Evolutionary conservation across 352 stramenopile genomes (phyloP), one percentile per base, ranked within the genome.

Genomic region (Globisporangium heterothallicum): DNA sequence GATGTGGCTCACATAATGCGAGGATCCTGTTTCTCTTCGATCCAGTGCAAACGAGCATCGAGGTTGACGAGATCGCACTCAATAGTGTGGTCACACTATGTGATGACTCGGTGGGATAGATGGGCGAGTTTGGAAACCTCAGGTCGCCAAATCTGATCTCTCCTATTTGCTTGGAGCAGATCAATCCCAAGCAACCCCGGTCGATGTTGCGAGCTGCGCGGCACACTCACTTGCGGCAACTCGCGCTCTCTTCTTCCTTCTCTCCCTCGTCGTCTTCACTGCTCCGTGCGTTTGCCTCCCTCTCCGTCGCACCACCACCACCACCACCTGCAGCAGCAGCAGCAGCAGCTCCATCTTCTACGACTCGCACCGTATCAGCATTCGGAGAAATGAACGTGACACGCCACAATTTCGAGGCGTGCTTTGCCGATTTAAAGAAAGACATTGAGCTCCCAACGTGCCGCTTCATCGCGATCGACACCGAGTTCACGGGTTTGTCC

Each of bases 401-500:
- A 35, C 74, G 78, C 53, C 77, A 86, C 64, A 91, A 91, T 59
- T 93, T 93, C 53, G 59, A 72, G 40, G 57, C 65, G n/a, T 66
- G 66, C 49, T 69, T 90, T 7, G 61, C 48, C 24, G 72, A 88
- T 29, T 48, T 90, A 26, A 67, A 84, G 55, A 72, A 72, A 29
- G 76, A 87, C 53, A 68, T 92, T 21, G 55, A 70, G 49, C 58
- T 72, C 3, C 69, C 66, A 5, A 72, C 70, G 10, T 94, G 83
- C 59, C 68, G 76, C 45, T 92, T 91, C 58, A 59, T 88, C 18
- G 83, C 83, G 19, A 86, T 94, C 49, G 83, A 94, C 60, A 90
- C 80, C 29, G 83, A 94, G 64, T 88, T 94, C 52, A 88, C 83
- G 19, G 83, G 83, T 13, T 59, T 94, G 1, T 88, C 74, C 16